Conservation (phyloP, 1,139 yeast species). For the Torulaspora pretoriensis region DNA sequence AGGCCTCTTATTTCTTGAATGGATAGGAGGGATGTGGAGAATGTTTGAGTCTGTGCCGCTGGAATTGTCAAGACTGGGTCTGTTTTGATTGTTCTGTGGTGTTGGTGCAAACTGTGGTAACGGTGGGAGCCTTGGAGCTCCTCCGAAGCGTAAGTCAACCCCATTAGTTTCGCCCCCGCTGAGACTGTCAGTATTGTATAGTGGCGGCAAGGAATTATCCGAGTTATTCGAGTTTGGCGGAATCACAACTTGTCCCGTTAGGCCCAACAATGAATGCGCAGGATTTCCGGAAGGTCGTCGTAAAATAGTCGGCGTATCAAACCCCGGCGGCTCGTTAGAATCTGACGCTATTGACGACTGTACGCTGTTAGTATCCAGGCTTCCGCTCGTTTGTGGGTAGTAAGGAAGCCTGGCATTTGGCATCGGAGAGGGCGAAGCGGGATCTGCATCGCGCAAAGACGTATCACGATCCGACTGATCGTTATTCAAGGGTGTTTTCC, state of each 20-base stretch:
- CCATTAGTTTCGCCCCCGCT: neutral
- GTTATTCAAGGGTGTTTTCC: constrained; percentile 21
- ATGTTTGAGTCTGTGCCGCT: neutral
- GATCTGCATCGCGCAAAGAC: constrained; percentile 10
- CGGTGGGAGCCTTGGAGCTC: constrained; percentile 5
- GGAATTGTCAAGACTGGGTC: neutral
- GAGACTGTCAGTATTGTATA: neutral
- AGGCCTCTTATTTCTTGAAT: constrained; percentile 13
- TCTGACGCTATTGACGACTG: neutral
- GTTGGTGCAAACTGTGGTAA: neutral
- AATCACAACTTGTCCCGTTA: constrained; percentile 11
- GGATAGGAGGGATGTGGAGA: constrained; percentile 1
- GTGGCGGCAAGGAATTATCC: constrained; percentile 9
- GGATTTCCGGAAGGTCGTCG: constrained; percentile 7
- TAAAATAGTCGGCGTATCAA: neutral
- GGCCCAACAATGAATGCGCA: constrained; percentile 11
- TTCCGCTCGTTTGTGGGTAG: constrained; percentile 6
- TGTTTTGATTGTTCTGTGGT: neutral
- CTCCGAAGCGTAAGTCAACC: neutral
- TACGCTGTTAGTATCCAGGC: neutral
- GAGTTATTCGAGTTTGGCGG: constrained; percentile 6
- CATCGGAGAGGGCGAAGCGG: constrained; percentile 9
- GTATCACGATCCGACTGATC: constrained; percentile 5
- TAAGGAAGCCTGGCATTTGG: constrained; percentile 8
- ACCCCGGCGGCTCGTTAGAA: neutral